Evolutionary conservation across 495 filamentous ascomycete genomes (phyloP).

Genomic region (Evernia prunastri): DNA sequence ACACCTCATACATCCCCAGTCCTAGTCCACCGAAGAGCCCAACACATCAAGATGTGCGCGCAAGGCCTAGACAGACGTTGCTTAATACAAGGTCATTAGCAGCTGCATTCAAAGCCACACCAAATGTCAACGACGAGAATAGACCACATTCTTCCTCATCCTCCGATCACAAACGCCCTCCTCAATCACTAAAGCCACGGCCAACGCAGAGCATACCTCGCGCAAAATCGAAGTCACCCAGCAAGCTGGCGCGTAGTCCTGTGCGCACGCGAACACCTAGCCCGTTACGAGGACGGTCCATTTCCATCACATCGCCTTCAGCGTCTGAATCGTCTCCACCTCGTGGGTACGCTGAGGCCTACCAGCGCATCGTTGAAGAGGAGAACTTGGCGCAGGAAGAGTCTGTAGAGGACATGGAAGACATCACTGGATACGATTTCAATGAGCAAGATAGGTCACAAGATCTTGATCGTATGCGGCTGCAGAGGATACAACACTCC

Average conservation of each 20-base stretch:
- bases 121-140: slow-evolving; percentile 17
- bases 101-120: slow-evolving; percentile 21
- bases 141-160: slow-evolving; percentile 12
- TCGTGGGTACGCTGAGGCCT: slow-evolving; percentile 39
- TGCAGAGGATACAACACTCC: slow-evolving; percentile 17
- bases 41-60: slow-evolving; percentile 13
- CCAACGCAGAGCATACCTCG: slow-evolving; percentile 9
- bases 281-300: slow-evolving; percentile 22
- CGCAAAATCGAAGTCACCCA: not conserved
- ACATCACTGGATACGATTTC: slow-evolving; percentile 15
- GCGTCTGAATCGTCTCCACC: slow-evolving; percentile 37
- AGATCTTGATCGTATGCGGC: slow-evolving; percentile 15
- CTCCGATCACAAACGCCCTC: slow-evolving; percentile 9
- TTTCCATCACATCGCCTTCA: slow-evolving; percentile 26
- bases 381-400: slow-evolving; percentile 37
- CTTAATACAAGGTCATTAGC: slow-evolving; percentile 16
- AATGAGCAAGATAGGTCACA: slow-evolving; percentile 12
- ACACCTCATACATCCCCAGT: slow-evolving; percentile 24
- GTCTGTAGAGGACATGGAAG: slow-evolving; percentile 25
- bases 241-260: slow-evolving; percentile 3
- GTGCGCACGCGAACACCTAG: slow-evolving; percentile 21
- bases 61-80: slow-evolving; percentile 22
- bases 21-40: slow-evolving; percentile 22
- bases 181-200: slow-evolving; percentile 9
- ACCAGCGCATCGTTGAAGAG: slow-evolving; percentile 42